Percentiles rank a stretch among this genome's conserved stretches.
Evolutionary conservation across 75 land plant genomes (phyloP).

Genomic region (Gnetum montanum): DNA sequence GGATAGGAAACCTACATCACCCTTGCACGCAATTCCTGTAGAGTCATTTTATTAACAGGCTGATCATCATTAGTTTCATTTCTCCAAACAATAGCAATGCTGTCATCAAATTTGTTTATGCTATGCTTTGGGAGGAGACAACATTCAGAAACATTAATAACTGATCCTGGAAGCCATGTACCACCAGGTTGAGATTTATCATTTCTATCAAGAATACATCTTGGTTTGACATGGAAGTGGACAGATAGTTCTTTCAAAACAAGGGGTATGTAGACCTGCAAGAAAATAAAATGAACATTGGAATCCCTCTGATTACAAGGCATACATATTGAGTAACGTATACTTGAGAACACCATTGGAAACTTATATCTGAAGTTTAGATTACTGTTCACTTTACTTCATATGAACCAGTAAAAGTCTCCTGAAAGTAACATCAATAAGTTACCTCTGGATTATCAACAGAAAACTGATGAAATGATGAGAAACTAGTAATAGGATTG

Average conservation of each 20-base stretch:
- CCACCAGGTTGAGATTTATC: slow-evolving; percentile 54
- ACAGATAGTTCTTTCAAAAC: slow-evolving; percentile 57
- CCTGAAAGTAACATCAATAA: no score
- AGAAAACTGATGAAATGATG: slow-evolving; percentile 54
- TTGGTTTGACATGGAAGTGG: slow-evolving; percentile 42
- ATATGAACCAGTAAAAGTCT: no score
- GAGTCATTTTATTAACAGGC: slow-evolving; percentile 40
- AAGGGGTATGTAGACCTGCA: slow-evolving; percentile 66
- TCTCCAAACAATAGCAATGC: slow-evolving; percentile 74
- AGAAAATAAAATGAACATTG: background rate
- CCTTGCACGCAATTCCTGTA: slow-evolving; percentile 58
- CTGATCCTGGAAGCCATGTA: slow-evolving; percentile 81
- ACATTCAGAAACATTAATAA: slow-evolving; percentile 80
- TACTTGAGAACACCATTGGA: no score
- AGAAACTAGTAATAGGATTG: slow-evolving; percentile 68
- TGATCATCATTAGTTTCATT: slow-evolving; percentile 59
- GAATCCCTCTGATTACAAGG: no score
- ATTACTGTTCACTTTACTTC: no score
- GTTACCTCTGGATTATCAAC: slow-evolving; percentile 81
- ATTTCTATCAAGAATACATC: slow-evolving; percentile 45
- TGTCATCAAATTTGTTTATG: slow-evolving; percentile 47
- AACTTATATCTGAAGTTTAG: no score
- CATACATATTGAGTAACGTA: no score
- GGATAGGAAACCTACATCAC: slow-evolving; percentile 56
- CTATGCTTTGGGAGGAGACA: slow-evolving; percentile 44